Evolutionary conservation across 768 basidiomycete genomes (phyloP).

Genomic region (Amyloporia xantha): DNA sequence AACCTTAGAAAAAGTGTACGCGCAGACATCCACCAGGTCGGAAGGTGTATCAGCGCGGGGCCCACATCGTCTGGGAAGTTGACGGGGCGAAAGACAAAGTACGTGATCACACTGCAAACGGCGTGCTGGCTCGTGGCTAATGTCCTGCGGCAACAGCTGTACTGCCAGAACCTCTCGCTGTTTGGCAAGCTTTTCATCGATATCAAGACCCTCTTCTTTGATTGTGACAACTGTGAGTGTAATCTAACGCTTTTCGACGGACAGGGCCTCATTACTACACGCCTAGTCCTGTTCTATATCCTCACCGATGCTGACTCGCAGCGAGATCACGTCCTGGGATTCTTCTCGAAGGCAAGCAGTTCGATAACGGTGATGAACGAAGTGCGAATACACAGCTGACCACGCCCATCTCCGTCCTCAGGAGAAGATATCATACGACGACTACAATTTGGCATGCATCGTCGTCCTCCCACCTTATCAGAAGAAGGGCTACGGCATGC

Average conservation of each 20-base stretch:
- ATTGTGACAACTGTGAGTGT: slow-evolving; percentile 73
- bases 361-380: background rate
- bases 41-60: slow-evolving; percentile 86
- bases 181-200: slow-evolving; percentile 99
- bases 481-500: slow-evolving; percentile 83
- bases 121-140: background rate
- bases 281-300: slow-evolving; percentile 82
- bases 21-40: slow-evolving; percentile 73
- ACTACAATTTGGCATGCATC: slow-evolving; percentile 96
- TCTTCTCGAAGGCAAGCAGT: slow-evolving; percentile 57
- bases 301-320: slow-evolving; percentile 78
- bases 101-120: slow-evolving; percentile 11
- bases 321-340: slow-evolving; percentile 74
- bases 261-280: background rate
- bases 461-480: slow-evolving; percentile 93
- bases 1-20: slow-evolving; percentile 51
- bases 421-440: slow-evolving; percentile 95
- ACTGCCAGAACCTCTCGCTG: slow-evolving; percentile 91
- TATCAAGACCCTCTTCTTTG: slow-evolving; percentile 92
- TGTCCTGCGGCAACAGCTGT: slow-evolving; percentile 49
- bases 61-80: slow-evolving; percentile 91
- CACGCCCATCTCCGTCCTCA: slow-evolving; percentile 19
- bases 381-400: slow-evolving; percentile 5
- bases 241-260: background rate
- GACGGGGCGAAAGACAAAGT: slow-evolving; percentile 87